Evolutionary conservation across 148 eudicot genomes (phyloP).

Genomic region (Rhododendron ovatum): DNA sequence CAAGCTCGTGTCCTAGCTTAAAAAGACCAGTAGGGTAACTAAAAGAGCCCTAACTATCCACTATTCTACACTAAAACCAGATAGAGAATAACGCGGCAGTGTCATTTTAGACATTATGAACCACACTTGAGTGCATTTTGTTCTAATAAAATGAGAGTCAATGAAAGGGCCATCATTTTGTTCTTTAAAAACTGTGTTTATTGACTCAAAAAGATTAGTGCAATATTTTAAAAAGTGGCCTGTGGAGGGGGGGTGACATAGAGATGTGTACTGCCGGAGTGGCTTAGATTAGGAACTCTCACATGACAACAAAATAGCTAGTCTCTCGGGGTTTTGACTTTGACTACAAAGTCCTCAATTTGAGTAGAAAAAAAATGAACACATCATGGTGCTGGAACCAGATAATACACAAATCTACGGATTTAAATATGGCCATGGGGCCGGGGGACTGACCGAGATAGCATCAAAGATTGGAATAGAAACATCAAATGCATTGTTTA

Average conservation of each 20-base stretch:
- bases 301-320: constrained; percentile 55
- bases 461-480: constrained; percentile 90
- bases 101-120: neutral
- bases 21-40: neutral
- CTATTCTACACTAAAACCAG: neutral
- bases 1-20: neutral
- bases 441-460: constrained; percentile 29
- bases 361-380: constrained; percentile 32
- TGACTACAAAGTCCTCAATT: constrained; percentile 53
- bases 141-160: neutral
- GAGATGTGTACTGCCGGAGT: constrained; percentile 28
- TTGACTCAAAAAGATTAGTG: constrained; percentile 4
- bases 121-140: neutral
- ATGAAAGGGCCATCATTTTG: neutral
- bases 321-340: constrained; percentile 45
- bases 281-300: constrained; percentile 27
- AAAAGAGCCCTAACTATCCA: neutral
- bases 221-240: constrained; percentile 41
- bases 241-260: constrained; percentile 19
- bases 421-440: constrained; percentile 7
- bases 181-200: neutral
- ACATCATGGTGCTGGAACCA: constrained; percentile 49
- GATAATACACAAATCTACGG: constrained; percentile 26
- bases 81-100: neutral
- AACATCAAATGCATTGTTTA: constrained; percentile 84